Evolutionary conservation across 2,329 filamentous ascomycete genomes (phyloP), one percentile per base, ranked within the genome.

Genomic region (Fusarium decemcellulare): DNA sequence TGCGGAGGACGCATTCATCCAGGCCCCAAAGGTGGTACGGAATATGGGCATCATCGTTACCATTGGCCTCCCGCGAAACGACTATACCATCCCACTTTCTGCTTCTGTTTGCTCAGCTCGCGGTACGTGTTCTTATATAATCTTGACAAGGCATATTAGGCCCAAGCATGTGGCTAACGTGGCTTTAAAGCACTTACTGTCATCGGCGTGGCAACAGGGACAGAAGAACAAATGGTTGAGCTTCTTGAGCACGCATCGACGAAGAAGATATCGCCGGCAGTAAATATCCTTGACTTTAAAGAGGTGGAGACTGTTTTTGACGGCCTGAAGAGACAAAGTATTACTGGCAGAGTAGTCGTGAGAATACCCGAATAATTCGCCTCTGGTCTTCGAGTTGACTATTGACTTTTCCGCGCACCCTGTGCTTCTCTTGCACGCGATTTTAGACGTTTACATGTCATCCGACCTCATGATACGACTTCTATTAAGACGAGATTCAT

Each of bases 1-100:
- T 0, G 69, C 77, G 0, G 67, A 76, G 32, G 68, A 67, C 0
- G 77, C 77, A 0, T 79, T 78, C 2, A 15, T 55, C 0, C 15
- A 71, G 14, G 74, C 77, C 0, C 76, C 76, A 0, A 63, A 4
- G 1, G 5, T 79, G 1, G 74, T 73, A 0, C 63, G 70, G 12
- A 76, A 76, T 1, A 74, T 73, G 67, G 77, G 72, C 3, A 57
- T 69, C 0, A 70, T 78, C 4, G 62, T 75, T 1, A 69, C 63
- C 0, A 71, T 79, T 9, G 77, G 77, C 0, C 30, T 79, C 0
- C 77, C 77, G 0, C 59, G 57, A 0, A 73, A 76, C 8, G 75
- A 77, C 8, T 78, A 76, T 4, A 65, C 58, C 0, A 61, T 79
- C 5, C 76, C 77, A 0, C 54, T 79, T 1, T 60, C 74, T 1